A percentile compares a stretch with the other conserved stretches of the same genome.
Conservation (phyloP, 2,329 filamentous ascomycete species). For the Neonectria neomacrospora region DNA sequence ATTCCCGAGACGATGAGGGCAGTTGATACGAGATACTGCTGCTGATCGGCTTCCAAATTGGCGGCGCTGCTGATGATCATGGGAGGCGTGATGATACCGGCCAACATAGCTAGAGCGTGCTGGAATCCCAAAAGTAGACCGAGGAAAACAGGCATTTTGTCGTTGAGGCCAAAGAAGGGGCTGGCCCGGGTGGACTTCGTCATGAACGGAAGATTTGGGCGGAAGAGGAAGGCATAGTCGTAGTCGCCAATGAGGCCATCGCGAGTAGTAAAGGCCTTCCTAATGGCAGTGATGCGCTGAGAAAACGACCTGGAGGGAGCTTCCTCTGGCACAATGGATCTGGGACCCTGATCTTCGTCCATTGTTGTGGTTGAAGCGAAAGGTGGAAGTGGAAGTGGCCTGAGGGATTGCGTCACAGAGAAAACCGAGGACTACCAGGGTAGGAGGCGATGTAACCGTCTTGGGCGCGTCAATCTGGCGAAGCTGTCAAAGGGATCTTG, state of each 20-base stretch:
- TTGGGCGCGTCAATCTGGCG: not conserved
- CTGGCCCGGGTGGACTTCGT: slow-evolving; percentile 63
- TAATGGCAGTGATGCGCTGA: slow-evolving; percentile 43
- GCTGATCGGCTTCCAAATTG: slow-evolving; percentile 68
- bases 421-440: slow-evolving; percentile 7
- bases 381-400: slow-evolving; percentile 7
- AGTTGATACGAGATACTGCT: slow-evolving; percentile 83
- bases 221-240: slow-evolving; percentile 91
- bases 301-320: slow-evolving; percentile 47
- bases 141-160: slow-evolving; percentile 79
- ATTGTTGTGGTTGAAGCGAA: slow-evolving; percentile 48
- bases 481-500: not conserved
- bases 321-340: slow-evolving; percentile 58
- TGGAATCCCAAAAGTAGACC: slow-evolving; percentile 82
- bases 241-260: slow-evolving; percentile 86
- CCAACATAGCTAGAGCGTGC: slow-evolving; percentile 81
- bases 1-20: slow-evolving; percentile 82
- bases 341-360: slow-evolving; percentile 67
- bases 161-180: slow-evolving; percentile 87
- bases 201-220: slow-evolving; percentile 84
- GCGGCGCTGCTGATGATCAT: slow-evolving; percentile 75
- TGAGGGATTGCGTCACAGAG: slow-evolving; percentile 11
- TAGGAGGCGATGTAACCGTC: slow-evolving; percentile 7
- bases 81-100: slow-evolving; percentile 80
- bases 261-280: slow-evolving; percentile 63